Percentiles rank a stretch among this genome's conserved stretches.
Evolutionary conservation across 805 yeast genomes (phyloP).

Genomic region (Yamadazyma olivae): DNA sequence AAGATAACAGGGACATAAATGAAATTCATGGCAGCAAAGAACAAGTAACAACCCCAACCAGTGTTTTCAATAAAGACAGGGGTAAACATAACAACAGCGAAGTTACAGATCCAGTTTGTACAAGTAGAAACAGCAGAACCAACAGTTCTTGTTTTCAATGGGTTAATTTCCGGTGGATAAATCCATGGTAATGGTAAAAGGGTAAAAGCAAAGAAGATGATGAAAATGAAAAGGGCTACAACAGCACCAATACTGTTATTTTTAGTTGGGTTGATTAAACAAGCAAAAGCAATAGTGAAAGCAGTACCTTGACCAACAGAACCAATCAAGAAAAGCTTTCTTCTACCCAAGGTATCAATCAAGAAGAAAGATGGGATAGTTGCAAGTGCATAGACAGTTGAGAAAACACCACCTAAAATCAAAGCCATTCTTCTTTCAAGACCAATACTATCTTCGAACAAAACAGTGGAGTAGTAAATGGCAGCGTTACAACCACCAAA

Average conservation of each 20-base stretch:
- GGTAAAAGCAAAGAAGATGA: constrained; percentile 40
- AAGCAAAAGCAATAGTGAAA: constrained; percentile 38
- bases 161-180: constrained; percentile 45
- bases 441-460: constrained; percentile 63
- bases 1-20: constrained; percentile 35
- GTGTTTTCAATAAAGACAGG: constrained; percentile 41
- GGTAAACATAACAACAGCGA: constrained; percentile 45
- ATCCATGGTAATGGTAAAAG: constrained; percentile 45
- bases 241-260: constrained; percentile 41
- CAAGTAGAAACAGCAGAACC: constrained; percentile 43
- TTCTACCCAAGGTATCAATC: constrained; percentile 41
- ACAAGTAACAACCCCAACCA: constrained; percentile 41
- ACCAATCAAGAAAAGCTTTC: constrained; percentile 41
- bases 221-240: constrained; percentile 41
- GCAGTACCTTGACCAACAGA: constrained; percentile 39
- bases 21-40: constrained; percentile 38
- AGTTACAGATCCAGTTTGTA: constrained; percentile 43
- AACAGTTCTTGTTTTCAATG: constrained; percentile 44
- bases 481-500: constrained; percentile 89
- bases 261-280: constrained; percentile 29
- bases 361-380: constrained; percentile 45
- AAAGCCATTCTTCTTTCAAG: constrained; percentile 50
- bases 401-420: constrained; percentile 62
- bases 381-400: constrained; percentile 54
- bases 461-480: constrained; percentile 84